Evolutionary conservation across 495 filamentous ascomycete species (phyloP).

Genomic region (Aspergillus incahuasiensis): DNA sequence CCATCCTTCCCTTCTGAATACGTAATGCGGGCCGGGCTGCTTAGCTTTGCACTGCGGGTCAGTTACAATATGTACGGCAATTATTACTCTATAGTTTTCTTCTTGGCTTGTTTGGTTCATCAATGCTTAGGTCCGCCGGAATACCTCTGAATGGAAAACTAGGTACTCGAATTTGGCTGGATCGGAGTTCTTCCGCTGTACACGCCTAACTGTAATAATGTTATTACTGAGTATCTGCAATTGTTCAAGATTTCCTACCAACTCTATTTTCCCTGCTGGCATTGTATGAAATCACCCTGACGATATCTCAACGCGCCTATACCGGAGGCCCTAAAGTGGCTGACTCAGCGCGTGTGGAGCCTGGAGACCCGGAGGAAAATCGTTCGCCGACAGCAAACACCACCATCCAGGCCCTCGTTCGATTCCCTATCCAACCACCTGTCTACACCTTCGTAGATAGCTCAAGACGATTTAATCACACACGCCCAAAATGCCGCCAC

Average conservation of each 20-base stretch:
- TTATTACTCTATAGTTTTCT: neutral
- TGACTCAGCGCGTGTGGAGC: slow-evolving; percentile 21
- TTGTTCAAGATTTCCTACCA: neutral
- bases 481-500: slow-evolving; percentile 32
- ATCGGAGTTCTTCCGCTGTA: neutral
- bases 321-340: neutral
- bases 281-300: neutral
- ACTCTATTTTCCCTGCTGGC: neutral
- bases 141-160: too few relatives aligned
- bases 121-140: neutral
- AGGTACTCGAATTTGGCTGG: too few relatives aligned
- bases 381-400: slow-evolving; percentile 13
- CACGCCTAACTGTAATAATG: neutral
- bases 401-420: slow-evolving; percentile 16
- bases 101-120: neutral
- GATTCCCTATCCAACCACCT: slow-evolving; percentile 1
- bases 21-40: neutral
- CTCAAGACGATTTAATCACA: slow-evolving; percentile 2
- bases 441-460: slow-evolving; percentile 1
- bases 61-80: slow-evolving; percentile 7
- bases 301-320: slow-evolving; percentile 7
- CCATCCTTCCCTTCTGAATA: neutral
- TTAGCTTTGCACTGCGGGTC: slow-evolving; percentile 17
- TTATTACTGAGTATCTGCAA: neutral
- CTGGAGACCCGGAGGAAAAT: slow-evolving; percentile 21